Conservation (phyloP, 2,329 filamentous ascomycete genomes). For the Exutisphaerella laricina region DNA sequence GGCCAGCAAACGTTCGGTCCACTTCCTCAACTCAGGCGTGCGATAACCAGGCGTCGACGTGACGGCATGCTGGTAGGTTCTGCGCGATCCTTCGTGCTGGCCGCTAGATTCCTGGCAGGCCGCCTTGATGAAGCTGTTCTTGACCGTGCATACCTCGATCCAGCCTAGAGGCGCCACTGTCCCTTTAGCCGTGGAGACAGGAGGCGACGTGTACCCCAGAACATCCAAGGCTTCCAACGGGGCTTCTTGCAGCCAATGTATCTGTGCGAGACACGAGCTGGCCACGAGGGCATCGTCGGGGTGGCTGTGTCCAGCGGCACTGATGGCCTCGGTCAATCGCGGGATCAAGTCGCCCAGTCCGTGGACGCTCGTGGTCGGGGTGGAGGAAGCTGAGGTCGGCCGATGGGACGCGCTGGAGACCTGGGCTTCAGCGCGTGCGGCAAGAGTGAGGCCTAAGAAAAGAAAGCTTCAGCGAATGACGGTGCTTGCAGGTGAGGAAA, state of each 20-base stretch:
- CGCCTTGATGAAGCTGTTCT: conserved; percentile 27
- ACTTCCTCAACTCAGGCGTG: conserved; percentile 28
- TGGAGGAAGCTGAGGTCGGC: conserved; percentile 39
- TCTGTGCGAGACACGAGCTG: conserved; percentile 74
- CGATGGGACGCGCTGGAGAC: conserved; percentile 42
- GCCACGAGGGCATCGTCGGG: conserved; percentile 64
- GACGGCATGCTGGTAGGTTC: conserved; percentile 21
- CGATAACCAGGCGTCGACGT: conserved; percentile 26
- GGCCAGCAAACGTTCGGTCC: conserved; percentile 31
- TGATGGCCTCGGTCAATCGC: conserved; percentile 34
- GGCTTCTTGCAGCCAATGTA: conserved; percentile 69
- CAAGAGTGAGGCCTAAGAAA: conserved; percentile 41
- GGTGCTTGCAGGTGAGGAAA: conserved; percentile 6
- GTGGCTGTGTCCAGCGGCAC: conserved; percentile 27
- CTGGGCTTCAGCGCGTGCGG: conserved; percentile 43
- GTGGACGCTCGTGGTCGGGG: conserved; percentile 30
- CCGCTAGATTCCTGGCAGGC: conserved; percentile 26
- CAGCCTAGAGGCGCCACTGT: conserved; percentile 48
- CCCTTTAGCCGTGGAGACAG: conserved; percentile 4
- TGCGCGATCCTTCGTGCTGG: conserved; percentile 20
- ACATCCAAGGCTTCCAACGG: conserved; percentile 52
- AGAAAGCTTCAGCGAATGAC: conserved; percentile 6
- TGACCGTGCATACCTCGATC: conserved; percentile 65
- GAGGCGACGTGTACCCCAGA: conserved; percentile 32
- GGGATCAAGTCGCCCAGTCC: conserved; percentile 37